phyloP scores from a whole-genome alignment of 2,329 filamentous ascomycete species.

The Cladosporium sp. region DNA sequence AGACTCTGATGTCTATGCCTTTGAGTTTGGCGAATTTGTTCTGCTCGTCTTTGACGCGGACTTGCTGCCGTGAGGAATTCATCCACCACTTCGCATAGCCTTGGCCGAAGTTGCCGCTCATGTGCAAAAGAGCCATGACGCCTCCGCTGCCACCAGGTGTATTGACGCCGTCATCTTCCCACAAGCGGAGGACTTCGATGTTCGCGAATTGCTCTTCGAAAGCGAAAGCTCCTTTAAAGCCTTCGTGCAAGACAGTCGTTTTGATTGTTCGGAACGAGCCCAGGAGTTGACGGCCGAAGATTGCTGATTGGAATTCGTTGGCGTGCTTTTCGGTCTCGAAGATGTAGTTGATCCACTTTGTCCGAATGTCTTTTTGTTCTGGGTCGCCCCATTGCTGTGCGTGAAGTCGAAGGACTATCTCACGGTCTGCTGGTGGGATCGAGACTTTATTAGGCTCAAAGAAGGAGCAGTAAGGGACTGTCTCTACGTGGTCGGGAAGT shows the following conservation, averaged over 20 bases:
- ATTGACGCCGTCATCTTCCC: conserved; percentile 39
- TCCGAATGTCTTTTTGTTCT: conserved; percentile 33
- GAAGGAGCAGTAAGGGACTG: conserved; percentile 44
- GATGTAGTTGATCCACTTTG: conserved; percentile 45
- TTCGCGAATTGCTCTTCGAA: conserved; percentile 48
- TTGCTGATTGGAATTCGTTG: conserved; percentile 41
- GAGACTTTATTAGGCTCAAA: conserved; percentile 43
- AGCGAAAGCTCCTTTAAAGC: conserved; percentile 37
- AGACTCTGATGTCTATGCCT: conserved; percentile 36
- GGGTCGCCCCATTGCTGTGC: conserved; percentile 32
- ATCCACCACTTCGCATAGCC: conserved; percentile 45
- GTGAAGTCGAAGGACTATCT: conserved; percentile 39
- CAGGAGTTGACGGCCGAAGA: conserved; percentile 43
- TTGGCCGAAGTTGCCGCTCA: conserved; percentile 39
- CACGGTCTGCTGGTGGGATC: conserved; percentile 30
- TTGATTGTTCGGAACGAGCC: conserved; percentile 41
- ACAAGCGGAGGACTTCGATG: conserved; percentile 44
- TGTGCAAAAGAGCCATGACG: conserved; percentile 43
- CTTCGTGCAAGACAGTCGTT: conserved; percentile 43
- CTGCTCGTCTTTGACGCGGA: conserved; percentile 40
- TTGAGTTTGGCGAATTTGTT: conserved; percentile 38
- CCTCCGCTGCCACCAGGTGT: conserved; percentile 34
- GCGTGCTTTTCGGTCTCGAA: conserved; percentile 33
- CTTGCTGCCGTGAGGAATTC: conserved; percentile 35
- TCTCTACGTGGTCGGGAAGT: conserved; percentile 37